Evolutionary conservation across 768 basidiomycete species (phyloP).

Genomic region (Tulasnella sp.): DNA sequence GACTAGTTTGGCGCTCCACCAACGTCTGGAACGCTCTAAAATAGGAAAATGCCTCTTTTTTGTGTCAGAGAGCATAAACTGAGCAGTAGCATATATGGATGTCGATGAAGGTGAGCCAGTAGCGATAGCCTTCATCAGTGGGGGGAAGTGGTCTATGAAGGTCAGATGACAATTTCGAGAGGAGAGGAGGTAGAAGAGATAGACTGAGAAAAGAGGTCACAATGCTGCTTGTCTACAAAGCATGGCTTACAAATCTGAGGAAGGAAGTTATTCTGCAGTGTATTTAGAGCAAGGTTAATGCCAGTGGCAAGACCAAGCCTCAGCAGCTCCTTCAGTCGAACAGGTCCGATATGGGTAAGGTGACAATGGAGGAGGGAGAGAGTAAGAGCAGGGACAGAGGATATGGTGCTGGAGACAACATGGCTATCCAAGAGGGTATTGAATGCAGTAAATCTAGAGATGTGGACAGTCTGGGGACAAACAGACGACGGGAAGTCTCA

Average conservation of each 20-base stretch:
- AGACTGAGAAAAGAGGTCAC: background rate
- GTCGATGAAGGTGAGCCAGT: conserved; percentile 17
- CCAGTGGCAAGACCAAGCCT: background rate
- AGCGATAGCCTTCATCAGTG: background rate
- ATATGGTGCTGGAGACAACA: too few relatives aligned
- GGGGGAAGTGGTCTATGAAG: conserved; percentile 11
- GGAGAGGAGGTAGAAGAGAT: background rate
- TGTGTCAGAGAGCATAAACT: background rate
- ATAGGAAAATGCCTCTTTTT: conserved; percentile 12
- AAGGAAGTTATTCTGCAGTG: too few relatives aligned
- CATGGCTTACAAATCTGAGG: conserved; percentile 9
- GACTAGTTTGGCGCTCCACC: conserved; percentile 7
- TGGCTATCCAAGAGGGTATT: background rate
- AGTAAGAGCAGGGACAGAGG: background rate
- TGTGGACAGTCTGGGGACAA: too few relatives aligned
- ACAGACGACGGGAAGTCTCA: too few relatives aligned
- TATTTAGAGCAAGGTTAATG: background rate
- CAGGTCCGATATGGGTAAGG: background rate
- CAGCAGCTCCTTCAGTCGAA: background rate
- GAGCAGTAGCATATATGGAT: background rate
- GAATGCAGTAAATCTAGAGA: too few relatives aligned
- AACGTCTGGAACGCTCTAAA: conserved; percentile 11
- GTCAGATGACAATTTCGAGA: conserved; percentile 13
- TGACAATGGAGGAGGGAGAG: background rate
- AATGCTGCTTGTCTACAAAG: conserved; percentile 9